Conservation (phyloP, 192 early-diverging fungal species). For the Powellomyces hirtus region DNA sequence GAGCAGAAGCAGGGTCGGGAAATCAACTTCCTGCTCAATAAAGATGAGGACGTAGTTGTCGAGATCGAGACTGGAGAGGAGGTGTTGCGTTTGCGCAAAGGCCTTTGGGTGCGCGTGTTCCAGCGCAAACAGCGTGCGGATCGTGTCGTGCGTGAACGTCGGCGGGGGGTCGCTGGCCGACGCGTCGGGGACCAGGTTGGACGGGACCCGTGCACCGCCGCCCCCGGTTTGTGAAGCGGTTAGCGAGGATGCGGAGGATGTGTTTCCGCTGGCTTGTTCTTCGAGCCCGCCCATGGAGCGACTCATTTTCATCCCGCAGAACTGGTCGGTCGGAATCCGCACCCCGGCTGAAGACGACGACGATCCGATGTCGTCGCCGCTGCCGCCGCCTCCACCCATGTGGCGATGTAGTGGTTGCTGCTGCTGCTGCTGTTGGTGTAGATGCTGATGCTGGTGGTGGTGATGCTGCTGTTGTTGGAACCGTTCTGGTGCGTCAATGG, state of each 20-base stretch:
- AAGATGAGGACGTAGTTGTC: constrained; percentile 40
- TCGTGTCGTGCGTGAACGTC: constrained; percentile 25
- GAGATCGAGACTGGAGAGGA: constrained; percentile 43
- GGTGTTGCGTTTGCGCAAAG: constrained; percentile 20
- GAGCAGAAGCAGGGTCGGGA: constrained; percentile 42
- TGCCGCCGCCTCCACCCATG: too few species aligned
- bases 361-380: too few species aligned
- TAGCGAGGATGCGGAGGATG: too few species aligned
- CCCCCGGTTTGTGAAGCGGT: neutral
- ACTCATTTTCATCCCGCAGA: constrained; percentile 18
- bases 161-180: neutral
- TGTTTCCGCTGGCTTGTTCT: neutral
- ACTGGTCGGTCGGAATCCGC: constrained; percentile 22
- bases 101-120: constrained; percentile 30
- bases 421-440: too few species aligned
- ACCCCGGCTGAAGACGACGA: too few species aligned
- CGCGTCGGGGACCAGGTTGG: constrained; percentile 21
- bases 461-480: neutral
- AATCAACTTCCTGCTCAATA: constrained; percentile 52
- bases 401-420: too few species aligned
- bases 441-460: too few species aligned
- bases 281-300: constrained; percentile 17
- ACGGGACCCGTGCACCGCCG: neutral
- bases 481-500: constrained; percentile 18
- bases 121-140: constrained; percentile 29